Conservation (phyloP, 805 yeast species). For the Saturnispora galanensis region DNA sequence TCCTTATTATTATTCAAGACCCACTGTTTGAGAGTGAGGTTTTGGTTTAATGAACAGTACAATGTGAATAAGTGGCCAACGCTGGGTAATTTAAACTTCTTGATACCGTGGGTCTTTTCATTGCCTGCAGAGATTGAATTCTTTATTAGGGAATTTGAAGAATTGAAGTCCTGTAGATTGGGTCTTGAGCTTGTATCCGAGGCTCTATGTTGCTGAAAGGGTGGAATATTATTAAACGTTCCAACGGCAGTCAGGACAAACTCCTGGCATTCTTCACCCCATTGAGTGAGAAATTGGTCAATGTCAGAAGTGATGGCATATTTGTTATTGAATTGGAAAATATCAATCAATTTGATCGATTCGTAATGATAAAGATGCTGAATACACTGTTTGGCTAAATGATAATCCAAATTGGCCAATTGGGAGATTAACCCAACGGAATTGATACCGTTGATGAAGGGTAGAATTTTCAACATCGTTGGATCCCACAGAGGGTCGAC, state of each 20-base stretch:
- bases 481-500: constrained; percentile 97
- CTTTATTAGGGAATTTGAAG: not conserved
- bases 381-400: constrained; percentile 73
- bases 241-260: constrained; percentile 50
- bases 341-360: constrained; percentile 72
- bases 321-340: constrained; percentile 80
- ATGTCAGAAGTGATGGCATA: constrained; percentile 84
- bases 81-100: constrained; percentile 38
- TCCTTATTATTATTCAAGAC: constrained; percentile 51
- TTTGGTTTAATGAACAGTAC: constrained; percentile 70
- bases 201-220: constrained; percentile 12
- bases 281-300: constrained; percentile 54
- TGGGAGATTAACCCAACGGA: constrained; percentile 68
- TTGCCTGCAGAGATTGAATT: not conserved
- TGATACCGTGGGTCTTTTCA: constrained; percentile 2
- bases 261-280: constrained; percentile 79
- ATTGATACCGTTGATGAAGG: constrained; percentile 81
- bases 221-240: constrained; percentile 22
- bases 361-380: constrained; percentile 87
- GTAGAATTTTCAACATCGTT: constrained; percentile 80
- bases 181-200: not conserved
- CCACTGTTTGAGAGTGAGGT: constrained; percentile 75
- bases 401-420: constrained; percentile 71
- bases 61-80: constrained; percentile 60
- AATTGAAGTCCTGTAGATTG: not conserved